phyloP scores from a whole-genome alignment of 129 eudicot genomes.

The Flaveria robusta region DNA sequence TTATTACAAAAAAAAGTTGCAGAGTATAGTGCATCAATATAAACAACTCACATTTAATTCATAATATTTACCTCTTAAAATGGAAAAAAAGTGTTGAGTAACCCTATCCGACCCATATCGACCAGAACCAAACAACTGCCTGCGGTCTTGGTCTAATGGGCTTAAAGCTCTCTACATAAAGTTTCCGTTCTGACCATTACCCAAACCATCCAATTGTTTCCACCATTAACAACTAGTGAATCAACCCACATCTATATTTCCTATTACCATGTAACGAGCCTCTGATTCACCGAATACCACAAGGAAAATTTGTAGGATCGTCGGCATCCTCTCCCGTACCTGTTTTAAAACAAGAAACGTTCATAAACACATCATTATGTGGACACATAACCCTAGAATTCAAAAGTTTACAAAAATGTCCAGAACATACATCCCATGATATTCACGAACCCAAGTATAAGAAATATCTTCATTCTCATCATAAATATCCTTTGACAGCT shows the following conservation, averaged over 20 bases:
- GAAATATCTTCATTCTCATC: slow-evolving; percentile 89
- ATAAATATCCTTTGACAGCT: slow-evolving; percentile 81
- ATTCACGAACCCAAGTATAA: slow-evolving; percentile 92
- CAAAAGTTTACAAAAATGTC: background rate
- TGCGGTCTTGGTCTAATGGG: background rate
- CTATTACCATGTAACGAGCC: slow-evolving; percentile 72
- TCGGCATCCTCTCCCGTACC: slow-evolving; percentile 89
- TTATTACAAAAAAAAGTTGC: background rate
- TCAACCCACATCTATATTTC: background rate
- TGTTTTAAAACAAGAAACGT: slow-evolving; percentile 30
- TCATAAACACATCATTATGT: slow-evolving; percentile 12
- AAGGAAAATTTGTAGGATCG: slow-evolving; percentile 84
- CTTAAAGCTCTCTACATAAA: background rate
- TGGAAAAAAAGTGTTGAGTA: background rate
- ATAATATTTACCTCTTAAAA: background rate
- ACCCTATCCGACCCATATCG: background rate
- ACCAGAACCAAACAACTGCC: background rate
- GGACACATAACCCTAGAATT: background rate
- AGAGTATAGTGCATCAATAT: background rate
- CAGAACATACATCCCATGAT: slow-evolving; percentile 86
- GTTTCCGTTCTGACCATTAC: background rate
- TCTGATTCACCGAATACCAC: slow-evolving; percentile 77
- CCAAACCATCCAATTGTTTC: background rate
- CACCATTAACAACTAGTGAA: slow-evolving; percentile 4
- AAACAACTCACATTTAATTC: background rate